phyloP scores from a whole-genome alignment of 1,284 basidiomycete genomes.

The Moesziomyces sp. region DNA sequence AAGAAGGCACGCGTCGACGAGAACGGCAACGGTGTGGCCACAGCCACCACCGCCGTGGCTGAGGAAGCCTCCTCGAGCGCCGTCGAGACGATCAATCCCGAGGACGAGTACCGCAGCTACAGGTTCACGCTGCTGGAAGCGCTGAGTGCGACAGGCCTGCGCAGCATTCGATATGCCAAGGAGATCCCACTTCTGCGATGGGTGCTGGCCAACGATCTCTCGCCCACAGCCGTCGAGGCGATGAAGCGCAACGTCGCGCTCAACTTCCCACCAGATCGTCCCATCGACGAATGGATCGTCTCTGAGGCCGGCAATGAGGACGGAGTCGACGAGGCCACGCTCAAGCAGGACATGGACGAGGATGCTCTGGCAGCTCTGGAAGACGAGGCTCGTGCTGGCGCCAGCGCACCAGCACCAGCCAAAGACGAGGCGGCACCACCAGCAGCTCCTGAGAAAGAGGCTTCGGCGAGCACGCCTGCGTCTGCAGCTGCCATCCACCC shows the following conservation, averaged over 20 bases:
- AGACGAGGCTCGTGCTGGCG: constrained; percentile 16
- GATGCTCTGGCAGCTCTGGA: constrained; percentile 32
- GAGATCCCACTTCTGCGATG: constrained; percentile 92
- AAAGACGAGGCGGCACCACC: constrained; percentile 1
- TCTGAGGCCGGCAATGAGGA: constrained; percentile 11
- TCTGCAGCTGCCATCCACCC: constrained; percentile 51
- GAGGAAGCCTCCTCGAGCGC: constrained; percentile 1
- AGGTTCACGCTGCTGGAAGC: constrained; percentile 90
- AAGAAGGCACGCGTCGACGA: constrained; percentile 22
- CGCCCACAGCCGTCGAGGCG: constrained; percentile 81
- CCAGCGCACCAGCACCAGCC: neutral
- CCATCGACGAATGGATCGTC: constrained; percentile 52
- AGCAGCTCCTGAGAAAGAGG: constrained; percentile 9
- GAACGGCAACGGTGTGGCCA: constrained; percentile 5
- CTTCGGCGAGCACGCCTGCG: constrained; percentile 1
- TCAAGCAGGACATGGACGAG: constrained; percentile 23
- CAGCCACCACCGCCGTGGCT: constrained; percentile 2
- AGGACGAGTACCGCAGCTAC: constrained; percentile 72
- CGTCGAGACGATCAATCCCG: neutral
- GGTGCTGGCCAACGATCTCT: constrained; percentile 93
- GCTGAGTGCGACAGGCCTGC: constrained; percentile 91
- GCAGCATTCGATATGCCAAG: constrained; percentile 96
- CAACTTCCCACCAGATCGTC: constrained; percentile 78
- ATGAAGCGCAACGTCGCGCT: constrained; percentile 90
- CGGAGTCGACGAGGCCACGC: neutral